phyloP scores from a whole-genome alignment of 805 yeast genomes.

The Yarrowia osloensis region DNA sequence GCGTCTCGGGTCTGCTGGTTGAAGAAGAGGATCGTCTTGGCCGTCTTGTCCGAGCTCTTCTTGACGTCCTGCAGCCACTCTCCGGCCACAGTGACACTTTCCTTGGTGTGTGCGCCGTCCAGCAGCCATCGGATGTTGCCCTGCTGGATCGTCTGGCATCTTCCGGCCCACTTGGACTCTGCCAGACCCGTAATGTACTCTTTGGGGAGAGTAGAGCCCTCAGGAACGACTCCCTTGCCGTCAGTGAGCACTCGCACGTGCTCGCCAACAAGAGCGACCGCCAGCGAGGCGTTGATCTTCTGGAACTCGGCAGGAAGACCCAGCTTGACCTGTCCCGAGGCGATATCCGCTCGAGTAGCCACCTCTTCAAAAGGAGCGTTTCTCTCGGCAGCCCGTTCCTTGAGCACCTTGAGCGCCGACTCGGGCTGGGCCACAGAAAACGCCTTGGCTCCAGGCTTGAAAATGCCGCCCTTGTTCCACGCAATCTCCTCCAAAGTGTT shows the following conservation, averaged over 20 bases:
- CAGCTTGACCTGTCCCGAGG: constrained; percentile 38
- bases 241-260: constrained; percentile 43
- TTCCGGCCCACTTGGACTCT: constrained; percentile 86
- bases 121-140: constrained; percentile 69
- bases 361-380: constrained; percentile 54
- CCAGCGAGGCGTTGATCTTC: constrained; percentile 80
- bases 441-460: constrained; percentile 68
- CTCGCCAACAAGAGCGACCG: constrained; percentile 65
- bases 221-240: constrained; percentile 6
- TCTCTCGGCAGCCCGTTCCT: constrained; percentile 69
- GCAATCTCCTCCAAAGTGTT: constrained; percentile 85
- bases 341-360: constrained; percentile 46
- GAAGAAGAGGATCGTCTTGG: constrained; percentile 62
- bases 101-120: constrained; percentile 96
- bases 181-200: constrained; percentile 55
- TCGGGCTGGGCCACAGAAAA: constrained; percentile 63
- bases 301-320: constrained; percentile 73
- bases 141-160: constrained; percentile 72
- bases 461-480: constrained; percentile 95
- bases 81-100: constrained; percentile 80
- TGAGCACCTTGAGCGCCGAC: constrained; percentile 53
- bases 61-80: constrained; percentile 61
- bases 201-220: constrained; percentile 33
- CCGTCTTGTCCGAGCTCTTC: constrained; percentile 31
- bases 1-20: constrained; percentile 96